These are phyloP conservation scores for Westerdykella ornata DNA, from an alignment of 2,329 filamentous ascomycete genomes.

Conservation along the genomic window DNA sequence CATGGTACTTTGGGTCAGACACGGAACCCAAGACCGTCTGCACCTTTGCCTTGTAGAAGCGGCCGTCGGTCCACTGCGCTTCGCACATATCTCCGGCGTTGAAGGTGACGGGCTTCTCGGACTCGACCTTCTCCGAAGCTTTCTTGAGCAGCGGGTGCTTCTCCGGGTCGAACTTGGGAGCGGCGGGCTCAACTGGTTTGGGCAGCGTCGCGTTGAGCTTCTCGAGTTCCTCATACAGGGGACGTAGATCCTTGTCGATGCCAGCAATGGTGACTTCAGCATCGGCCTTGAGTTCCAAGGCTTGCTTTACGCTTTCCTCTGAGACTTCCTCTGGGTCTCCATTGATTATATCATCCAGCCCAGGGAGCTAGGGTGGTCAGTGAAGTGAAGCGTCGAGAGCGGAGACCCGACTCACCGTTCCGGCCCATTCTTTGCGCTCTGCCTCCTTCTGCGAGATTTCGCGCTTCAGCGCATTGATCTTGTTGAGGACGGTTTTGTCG, in stretches of 20 bases:
- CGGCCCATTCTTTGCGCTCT: background rate
- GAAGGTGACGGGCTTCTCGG: conserved; percentile 50
- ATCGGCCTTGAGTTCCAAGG: conserved; percentile 72
- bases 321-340: conserved; percentile 71
- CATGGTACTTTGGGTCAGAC: conserved; percentile 85
- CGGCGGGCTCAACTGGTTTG: conserved; percentile 33
- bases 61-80: conserved; percentile 90
- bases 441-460: conserved; percentile 3
- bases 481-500: background rate
- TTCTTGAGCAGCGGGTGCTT: conserved; percentile 68
- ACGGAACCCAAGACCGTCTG: conserved; percentile 88
- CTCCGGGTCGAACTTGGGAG: conserved; percentile 67
- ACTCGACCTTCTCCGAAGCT: conserved; percentile 36
- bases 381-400: background rate
- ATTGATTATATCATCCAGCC: conserved; percentile 72
- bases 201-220: conserved; percentile 43
- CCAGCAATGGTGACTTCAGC: conserved; percentile 74
- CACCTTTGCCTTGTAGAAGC: conserved; percentile 87
- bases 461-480: conserved; percentile 20
- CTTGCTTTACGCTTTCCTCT: too few species aligned
- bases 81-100: conserved; percentile 84
- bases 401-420: background rate
- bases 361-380: conserved; percentile 10
- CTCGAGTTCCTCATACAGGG: conserved; percentile 58
- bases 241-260: conserved; percentile 69